Evolutionary conservation across 1,284 basidiomycete species (phyloP), one percentile per base, ranked within the genome.

Genomic region (Puccinia novopanici): DNA sequence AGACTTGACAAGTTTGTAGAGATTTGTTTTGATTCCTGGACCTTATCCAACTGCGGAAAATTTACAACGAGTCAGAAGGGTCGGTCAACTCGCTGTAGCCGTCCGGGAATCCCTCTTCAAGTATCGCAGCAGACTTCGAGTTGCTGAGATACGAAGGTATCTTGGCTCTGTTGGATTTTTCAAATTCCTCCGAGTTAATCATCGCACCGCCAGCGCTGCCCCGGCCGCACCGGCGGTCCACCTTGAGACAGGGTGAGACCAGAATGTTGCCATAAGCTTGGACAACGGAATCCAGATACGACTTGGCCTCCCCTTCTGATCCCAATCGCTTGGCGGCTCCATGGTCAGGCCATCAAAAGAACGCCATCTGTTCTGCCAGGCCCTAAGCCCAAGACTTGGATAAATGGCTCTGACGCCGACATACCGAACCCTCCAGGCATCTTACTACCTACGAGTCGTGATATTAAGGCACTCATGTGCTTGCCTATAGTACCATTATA

Each of bases 401-500:
- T 65, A 98, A 89, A 86, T 98, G 89, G 5, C 90, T 87, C 87
- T 96, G 86, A 95, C 93, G n/a, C 90, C 4, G 95, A 93, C 37
- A 93, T 89, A 86, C 98, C 98, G 90, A 99, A 99, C 42, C 96
- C 95, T 87, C 97, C 96, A 55, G 97, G 97, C 92, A 99, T 95
- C 88, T 99, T 99, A 81, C 91, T 91, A 80, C 94, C 93, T 79
- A 98, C 89, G 85, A 98, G 94, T n/a, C n/a, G n/a, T n/a, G n/a
- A n/a, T n/a, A n/a, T n/a, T n/a, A n/a, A n/a, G n/a, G n/a, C n/a
- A n/a, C 90, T 92, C n/a, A 93, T 93, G 87, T 98, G 94, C 87
- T 99, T 99, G 84, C 96, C 96, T 45, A 97, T 90, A n/a, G 89
- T 86, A 27, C 95, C 95, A 72, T 89, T 88, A 88, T 94, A 94